These are phyloP conservation scores for Knoxdaviesia proteae DNA, from an alignment of 2,329 filamentous ascomycete genomes.

Conservation along the genomic window DNA sequence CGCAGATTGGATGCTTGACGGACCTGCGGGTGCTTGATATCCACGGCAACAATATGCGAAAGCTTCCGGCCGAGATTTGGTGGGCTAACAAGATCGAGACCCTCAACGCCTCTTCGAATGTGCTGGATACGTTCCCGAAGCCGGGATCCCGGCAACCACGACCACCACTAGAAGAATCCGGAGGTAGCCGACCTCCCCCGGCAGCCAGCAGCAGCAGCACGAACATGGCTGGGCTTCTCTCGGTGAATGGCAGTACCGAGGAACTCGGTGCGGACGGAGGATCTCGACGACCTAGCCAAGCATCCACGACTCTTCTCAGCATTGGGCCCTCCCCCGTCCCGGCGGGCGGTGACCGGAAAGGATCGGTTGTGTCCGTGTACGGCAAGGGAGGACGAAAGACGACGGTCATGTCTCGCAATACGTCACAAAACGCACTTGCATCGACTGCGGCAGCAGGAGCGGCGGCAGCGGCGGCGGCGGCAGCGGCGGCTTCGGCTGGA, in stretches of 20 bases:
- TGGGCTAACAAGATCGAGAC: slow-evolving; percentile 78
- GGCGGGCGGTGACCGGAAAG: slow-evolving; percentile 45
- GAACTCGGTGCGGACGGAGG: slow-evolving; percentile 37
- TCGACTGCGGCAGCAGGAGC: slow-evolving; percentile 27
- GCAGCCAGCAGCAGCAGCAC: slow-evolving; percentile 15
- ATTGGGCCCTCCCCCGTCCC: slow-evolving; percentile 52
- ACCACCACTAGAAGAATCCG: slow-evolving; percentile 1
- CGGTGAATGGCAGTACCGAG: slow-evolving; percentile 52
- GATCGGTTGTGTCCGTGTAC: slow-evolving; percentile 64
- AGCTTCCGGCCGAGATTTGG: slow-evolving; percentile 87
- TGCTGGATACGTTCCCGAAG: slow-evolving; percentile 78
- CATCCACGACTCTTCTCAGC: slow-evolving; percentile 55
- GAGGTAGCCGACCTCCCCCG: no score
- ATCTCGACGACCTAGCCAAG: slow-evolving; percentile 60
- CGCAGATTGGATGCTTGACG: slow-evolving; percentile 69
- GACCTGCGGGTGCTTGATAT: slow-evolving; percentile 77
- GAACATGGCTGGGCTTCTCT: slow-evolving; percentile 19
- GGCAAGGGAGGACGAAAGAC: slow-evolving; percentile 67
- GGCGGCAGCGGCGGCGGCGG: slow-evolving; percentile 9
- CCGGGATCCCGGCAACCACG: slow-evolving; percentile 51
- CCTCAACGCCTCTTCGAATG: slow-evolving; percentile 87
- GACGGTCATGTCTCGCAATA: slow-evolving; percentile 53
- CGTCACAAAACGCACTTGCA: slow-evolving; percentile 22
- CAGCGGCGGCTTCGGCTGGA: slow-evolving; percentile 20
- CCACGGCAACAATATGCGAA: slow-evolving; percentile 79